Evolutionary conservation across 1,284 basidiomycete genomes (phyloP).

Genomic region (Trichosporon faecale): DNA sequence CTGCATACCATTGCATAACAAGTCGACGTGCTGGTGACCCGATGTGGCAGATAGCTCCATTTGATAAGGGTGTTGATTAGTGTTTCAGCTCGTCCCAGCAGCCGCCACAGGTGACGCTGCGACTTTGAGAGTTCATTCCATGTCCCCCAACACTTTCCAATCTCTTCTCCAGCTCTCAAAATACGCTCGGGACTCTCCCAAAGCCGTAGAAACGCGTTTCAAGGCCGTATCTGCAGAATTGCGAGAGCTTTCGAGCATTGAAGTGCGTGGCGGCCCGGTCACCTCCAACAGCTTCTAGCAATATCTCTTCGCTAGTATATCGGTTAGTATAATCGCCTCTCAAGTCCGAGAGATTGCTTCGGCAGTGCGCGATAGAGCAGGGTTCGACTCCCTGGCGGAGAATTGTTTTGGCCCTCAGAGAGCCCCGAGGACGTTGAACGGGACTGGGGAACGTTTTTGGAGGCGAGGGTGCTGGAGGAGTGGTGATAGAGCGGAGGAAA

Average conservation of each 20-base stretch:
- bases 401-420: neutral
- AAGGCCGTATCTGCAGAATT: no score
- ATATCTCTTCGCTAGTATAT: conserved; percentile 6
- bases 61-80: no score
- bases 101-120: no score
- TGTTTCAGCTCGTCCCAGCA: no score
- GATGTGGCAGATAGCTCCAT: no score
- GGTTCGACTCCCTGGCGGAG: conserved; percentile 9
- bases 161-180: neutral
- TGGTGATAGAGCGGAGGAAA: no score
- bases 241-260: neutral
- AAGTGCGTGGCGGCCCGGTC: neutral
- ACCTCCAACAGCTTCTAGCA: neutral
- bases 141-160: neutral
- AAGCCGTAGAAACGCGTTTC: no score
- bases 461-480: neutral
- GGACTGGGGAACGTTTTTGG: neutral
- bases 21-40: no score
- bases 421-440: neutral
- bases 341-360: neutral
- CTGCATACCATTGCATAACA: no score
- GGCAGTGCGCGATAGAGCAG: neutral
- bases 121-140: no score
- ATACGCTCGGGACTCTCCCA: neutral
- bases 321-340: conserved; percentile 9